Evolutionary conservation across 2,329 filamentous ascomycete species (phyloP), one percentile per base, ranked within the genome.

Genomic region (Phyllosticta citrichinensis): DNA sequence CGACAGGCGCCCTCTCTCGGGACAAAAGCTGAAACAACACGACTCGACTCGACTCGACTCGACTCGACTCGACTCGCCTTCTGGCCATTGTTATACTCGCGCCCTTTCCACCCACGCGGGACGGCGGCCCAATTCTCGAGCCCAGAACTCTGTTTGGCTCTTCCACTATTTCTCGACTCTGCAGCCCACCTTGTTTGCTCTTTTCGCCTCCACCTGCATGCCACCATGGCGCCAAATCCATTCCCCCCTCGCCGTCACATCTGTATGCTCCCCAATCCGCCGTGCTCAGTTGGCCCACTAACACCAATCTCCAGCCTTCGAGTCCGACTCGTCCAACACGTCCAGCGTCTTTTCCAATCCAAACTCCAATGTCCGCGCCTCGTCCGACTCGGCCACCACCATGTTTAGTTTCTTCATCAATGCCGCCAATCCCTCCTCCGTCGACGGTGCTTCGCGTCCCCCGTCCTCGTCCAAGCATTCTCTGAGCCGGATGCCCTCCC

Each of bases 371-470:
- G 33, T 11, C 10, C 33, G 33, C 33, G 8, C 33, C 9, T 40
- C 33, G 11, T 11, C 33, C 11, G 33, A 40, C 33, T 40, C 33
- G 8, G 33, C 11, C 33, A 40, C 58, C 24, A 53, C 52, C 52
- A 55, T 60, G 58, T 60, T 60, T 53, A 55, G 52, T 20, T 53
- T 55, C 10, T 55, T 55, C 40, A 60, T 52, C 52, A 60, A 60
- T 19, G 52, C 58, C n/a, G 52, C 52, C 5, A 35, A 51, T 11
- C n/a, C 30, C 52, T 60, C 58, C 8, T 12, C 35, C 50, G 35
- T 24, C 24, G 5, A 51, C 58, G 33, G 33, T 25, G 20, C 58
- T 19, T 55, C 58, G 5, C n/a, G 25, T 12, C 3, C 58, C 52
- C 20, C 27, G 5, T 51, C 51, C 9, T 58, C 57, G 11, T 19